Percentiles rank a stretch among this genome's conserved stretches.
These are phyloP conservation scores for Apiospora malaysiana DNA, from an alignment of 2,329 filamentous ascomycete species.

Conservation along the genomic window DNA sequence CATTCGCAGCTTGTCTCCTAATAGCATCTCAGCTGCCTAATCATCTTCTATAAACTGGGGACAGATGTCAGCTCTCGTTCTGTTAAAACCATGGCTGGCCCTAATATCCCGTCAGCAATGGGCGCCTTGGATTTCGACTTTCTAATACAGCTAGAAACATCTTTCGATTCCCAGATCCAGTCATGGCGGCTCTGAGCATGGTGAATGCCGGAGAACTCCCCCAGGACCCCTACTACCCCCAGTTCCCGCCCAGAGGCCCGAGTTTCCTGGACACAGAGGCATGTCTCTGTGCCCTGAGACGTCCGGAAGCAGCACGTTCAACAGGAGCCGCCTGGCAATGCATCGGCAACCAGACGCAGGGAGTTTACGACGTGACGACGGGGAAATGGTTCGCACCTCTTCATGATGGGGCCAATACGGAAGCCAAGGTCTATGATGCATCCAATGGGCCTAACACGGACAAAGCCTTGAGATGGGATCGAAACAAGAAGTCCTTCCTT, in stretches of 20 bases:
- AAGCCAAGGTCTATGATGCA: constrained; percentile 42
- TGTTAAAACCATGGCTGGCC: background rate
- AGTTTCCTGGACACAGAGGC: constrained; percentile 46
- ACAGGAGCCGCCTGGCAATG: constrained; percentile 47
- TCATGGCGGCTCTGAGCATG: background rate
- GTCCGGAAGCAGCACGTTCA: constrained; percentile 29
- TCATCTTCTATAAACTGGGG: background rate
- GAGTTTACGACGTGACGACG: constrained; percentile 41
- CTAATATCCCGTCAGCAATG: background rate
- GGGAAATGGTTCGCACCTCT: constrained; percentile 50
- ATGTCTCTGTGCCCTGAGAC: constrained; percentile 44
- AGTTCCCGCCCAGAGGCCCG: constrained; percentile 36
- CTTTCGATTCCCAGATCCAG: no score
- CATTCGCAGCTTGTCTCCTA: background rate
- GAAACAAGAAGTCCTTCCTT: constrained; percentile 34
- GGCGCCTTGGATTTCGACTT: background rate
- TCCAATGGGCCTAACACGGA: constrained; percentile 44
- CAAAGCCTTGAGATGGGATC: constrained; percentile 39
- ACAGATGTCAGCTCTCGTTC: background rate
- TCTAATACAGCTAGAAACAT: background rate
- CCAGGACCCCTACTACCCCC: constrained; percentile 45
- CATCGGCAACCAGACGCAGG: constrained; percentile 50
- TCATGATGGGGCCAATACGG: constrained; percentile 32
- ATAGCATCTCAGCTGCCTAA: background rate
- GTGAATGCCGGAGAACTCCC: constrained; percentile 28